Base-by-base conservation (phyloP, 148 eudicot species). In the Gaultheria prostrata region DNA sequence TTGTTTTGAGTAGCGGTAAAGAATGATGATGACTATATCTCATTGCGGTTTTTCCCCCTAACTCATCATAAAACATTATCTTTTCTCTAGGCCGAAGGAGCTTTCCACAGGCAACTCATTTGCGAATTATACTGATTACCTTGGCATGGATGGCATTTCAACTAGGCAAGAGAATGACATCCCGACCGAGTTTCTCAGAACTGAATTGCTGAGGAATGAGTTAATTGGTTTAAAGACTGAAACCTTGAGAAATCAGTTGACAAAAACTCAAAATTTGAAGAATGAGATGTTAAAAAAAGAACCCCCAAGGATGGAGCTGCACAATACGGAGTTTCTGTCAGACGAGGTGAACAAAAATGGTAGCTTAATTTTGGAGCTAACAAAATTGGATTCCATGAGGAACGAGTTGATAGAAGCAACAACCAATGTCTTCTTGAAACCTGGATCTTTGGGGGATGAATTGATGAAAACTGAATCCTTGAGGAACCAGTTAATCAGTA, bases 151-250 rank as follows among this genome's bases (percentile, higher is more conserved):
- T 20, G 85, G 82, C 15, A 77, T 70, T 45, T 46, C 57, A 24
- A 21, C 17, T 45, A 51, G 17, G 30, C 53, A 46, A 46, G 50
- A 10, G n/a, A 78, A 39, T 51, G 30, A 56, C 57, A 70, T 76
- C 50, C 54, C 48, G 57, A 32, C 30, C 30, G 65, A 50, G 70
- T 43, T 78, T 18, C 51, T 78, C 43, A 43, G 77, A 82, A 82
- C 84, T 43, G 84, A 73, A 63, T 65, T 45, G 53, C 53, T 54
- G 49, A 73, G n/a, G 24, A 82, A 82, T 73, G 84, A 82, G 32
- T 74, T 54, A 35, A 76, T 50, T 82, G 78, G 53, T 39, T 82
- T 74, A 53, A 51, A 82, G 74, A 51, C 35, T 65, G 59, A 81
- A 81, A 72, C 83, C 51, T 53, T 53, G 35, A 71, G 77, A 32